Evolutionary conservation across 495 filamentous ascomycete genomes (phyloP).

Genomic region (Neurospora sp.): DNA sequence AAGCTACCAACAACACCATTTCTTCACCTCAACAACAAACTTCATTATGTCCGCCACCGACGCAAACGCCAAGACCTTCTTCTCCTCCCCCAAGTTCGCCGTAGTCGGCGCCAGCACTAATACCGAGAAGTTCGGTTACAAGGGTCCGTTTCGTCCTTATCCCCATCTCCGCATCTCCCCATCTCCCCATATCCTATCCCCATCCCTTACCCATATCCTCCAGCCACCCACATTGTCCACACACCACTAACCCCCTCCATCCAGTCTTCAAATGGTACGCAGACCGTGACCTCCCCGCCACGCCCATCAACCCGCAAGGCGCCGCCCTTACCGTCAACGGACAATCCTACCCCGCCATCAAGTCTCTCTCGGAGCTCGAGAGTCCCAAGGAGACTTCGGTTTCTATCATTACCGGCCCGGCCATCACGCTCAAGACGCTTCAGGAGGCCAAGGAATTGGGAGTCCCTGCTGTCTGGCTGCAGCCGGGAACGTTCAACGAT

Average conservation of each 20-base stretch:
- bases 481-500: conserved; percentile 79
- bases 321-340: conserved; percentile 42
- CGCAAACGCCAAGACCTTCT: conserved; percentile 63
- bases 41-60: conserved; percentile 38
- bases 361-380: conserved; percentile 52
- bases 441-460: conserved; percentile 72
- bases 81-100: conserved; percentile 71
- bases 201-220: background rate
- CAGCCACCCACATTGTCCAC: background rate
- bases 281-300: conserved; percentile 60
- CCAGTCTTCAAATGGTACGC: conserved; percentile 87
- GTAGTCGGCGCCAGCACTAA: conserved; percentile 87
- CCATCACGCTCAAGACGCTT: conserved; percentile 58
- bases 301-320: conserved; percentile 70
- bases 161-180: background rate
- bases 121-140: conserved; percentile 80
- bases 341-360: conserved; percentile 49
- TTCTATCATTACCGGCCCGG: conserved; percentile 78
- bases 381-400: conserved; percentile 61
- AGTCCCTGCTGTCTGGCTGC: conserved; percentile 76
- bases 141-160: conserved; percentile 42
- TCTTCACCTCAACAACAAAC: conserved; percentile 6
- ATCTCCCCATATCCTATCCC: background rate
- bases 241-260: conserved; percentile 11
- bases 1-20: conserved; percentile 3